Percentiles rank a stretch among this genome's conserved stretches.
Conservation (phyloP, 129 eudicot genomes). For the Tanacetum coccineum region DNA sequence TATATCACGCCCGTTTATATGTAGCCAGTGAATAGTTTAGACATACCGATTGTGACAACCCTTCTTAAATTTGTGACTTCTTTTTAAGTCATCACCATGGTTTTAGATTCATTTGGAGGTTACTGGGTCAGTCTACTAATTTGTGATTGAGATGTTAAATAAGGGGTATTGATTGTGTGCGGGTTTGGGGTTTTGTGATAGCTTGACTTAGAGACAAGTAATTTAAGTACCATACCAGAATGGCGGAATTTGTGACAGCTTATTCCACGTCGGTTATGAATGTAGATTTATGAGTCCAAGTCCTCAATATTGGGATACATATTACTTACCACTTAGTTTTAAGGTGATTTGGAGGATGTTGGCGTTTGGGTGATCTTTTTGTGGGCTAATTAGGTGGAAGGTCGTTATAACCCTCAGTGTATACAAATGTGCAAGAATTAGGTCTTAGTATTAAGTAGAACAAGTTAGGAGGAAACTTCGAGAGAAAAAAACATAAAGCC, state of each 20-base stretch:
- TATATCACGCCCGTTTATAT: neutral
- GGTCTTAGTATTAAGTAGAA: neutral
- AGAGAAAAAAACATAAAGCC: neutral
- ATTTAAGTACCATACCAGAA: no score
- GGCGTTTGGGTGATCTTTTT: neutral
- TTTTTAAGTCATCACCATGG: neutral
- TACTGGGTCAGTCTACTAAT: no score
- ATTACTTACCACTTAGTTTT: no score
- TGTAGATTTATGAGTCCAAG: no score
- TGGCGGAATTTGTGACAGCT: no score
- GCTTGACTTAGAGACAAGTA: no score
- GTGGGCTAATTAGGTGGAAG: constrained; percentile 3
- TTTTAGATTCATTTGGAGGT: neutral
- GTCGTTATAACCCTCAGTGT: neutral
- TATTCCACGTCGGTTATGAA: no score
- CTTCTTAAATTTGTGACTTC: neutral
- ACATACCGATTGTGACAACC: neutral
- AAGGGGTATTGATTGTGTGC: no score
- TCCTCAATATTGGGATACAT: no score
- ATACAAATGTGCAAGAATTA: neutral
- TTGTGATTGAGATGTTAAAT: neutral
- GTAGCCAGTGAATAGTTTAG: neutral
- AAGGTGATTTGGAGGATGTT: no score
- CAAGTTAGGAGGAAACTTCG: neutral
- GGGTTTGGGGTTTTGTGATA: no score